A percentile compares a stretch with the other conserved stretches of the same genome.
Conservation (phyloP, 2,329 filamentous ascomycete species). For the Aspergillus sp. region DNA sequence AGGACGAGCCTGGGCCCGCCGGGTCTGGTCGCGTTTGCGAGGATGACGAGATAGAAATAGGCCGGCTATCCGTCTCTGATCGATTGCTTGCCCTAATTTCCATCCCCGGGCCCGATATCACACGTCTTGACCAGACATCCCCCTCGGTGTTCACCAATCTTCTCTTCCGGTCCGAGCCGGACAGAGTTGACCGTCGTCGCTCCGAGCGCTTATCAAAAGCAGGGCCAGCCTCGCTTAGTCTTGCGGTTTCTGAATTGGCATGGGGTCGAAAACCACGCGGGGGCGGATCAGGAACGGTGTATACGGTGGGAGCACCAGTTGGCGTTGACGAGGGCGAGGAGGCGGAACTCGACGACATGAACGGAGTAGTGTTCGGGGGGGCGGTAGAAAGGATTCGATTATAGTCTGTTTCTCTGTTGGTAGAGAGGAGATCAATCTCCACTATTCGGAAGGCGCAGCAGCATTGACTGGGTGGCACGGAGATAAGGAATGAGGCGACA, state of each 20-base stretch:
- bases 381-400: constrained; percentile 4
- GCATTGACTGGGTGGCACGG: constrained; percentile 32
- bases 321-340: constrained; percentile 15
- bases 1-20: constrained; percentile 27
- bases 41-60: constrained; percentile 20
- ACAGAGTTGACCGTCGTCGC: constrained; percentile 21
- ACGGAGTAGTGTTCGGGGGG: constrained; percentile 4
- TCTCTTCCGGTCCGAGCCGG: constrained; percentile 41
- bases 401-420: constrained; percentile 12
- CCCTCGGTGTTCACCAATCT: constrained; percentile 39
- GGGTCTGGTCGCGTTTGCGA: constrained; percentile 13
- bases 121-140: constrained; percentile 21
- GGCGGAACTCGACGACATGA: constrained; percentile 26
- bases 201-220: constrained; percentile 15
- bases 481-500: constrained; percentile 3
- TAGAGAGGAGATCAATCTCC: constrained; percentile 34
- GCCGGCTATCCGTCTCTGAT: constrained; percentile 23
- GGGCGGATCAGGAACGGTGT: constrained; percentile 5
- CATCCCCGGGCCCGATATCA: constrained; percentile 9
- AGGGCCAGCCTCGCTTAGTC: constrained; percentile 17
- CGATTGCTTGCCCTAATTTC: constrained; percentile 15
- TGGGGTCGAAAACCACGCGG: constrained; percentile 11
- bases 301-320: constrained; percentile 9
- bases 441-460: constrained; percentile 28
- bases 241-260: constrained; percentile 15